Base-by-base conservation (phyloP, 1,284 basidiomycete species). In the Ustilago xerochloae region DNA sequence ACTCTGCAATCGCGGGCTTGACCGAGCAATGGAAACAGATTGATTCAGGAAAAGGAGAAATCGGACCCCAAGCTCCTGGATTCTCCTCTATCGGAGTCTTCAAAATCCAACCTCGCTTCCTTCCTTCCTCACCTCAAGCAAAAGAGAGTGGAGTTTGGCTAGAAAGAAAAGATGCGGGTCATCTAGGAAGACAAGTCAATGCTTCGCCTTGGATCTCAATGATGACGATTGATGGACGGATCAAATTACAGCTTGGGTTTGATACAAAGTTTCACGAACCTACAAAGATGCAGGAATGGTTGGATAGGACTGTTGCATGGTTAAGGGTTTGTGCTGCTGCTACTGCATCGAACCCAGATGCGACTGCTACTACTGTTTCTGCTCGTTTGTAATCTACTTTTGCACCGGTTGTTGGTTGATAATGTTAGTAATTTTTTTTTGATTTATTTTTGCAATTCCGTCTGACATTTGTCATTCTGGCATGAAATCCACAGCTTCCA, bases 181-280 rank as follows among this genome's bases (percentile, higher is more conserved):
- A 74, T 33, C 41, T 30, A 20, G 71, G 71, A 13, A 36, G 71
- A 16, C 71, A 74, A 46, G 54, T 74, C 18, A 65, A 65, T 49
- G 58, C 67, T 18, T 74, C 71, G 20, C 71, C 71, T 7, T 74
- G 71, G 71, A 62, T 74, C 29, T 59, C 61, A 30, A 64, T 74
- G 66, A 20, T 70, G 16, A 51, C 52, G 2, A 24, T 70, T 24
- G 67, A 70, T 26, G 71, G 68, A n/a, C 46, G 41, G 32, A 7
- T 74, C 32, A 65, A 61, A 28, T 45, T 74, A 8, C 63, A 64
- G 30, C 43, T 74, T 5, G 71, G 71, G 4, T 74, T 63, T 32
- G 65, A 68, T 43, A 51, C 49, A 22, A 68, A 68, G 55, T 68
- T 62, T 51, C 60, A 68, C 47, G 65, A 68, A 7, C 22, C 51